Conservation (phyloP, 352 stramenopile genomes). For the Phytophthora kernoviae region DNA sequence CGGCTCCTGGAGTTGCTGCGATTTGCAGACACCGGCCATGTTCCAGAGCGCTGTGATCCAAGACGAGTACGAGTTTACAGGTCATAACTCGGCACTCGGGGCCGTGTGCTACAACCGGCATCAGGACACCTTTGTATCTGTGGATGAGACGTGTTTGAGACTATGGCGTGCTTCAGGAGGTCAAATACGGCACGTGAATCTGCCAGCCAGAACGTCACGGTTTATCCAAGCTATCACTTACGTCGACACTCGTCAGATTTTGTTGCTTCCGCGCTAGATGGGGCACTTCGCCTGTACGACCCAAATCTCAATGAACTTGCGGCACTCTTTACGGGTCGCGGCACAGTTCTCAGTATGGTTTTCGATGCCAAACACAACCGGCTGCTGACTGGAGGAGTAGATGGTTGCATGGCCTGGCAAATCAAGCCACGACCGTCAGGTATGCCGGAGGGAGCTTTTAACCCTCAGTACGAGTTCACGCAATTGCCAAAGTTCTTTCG, state of each 20-base stretch:
- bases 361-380: slow-evolving; percentile 60
- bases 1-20: not conserved
- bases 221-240: slow-evolving; percentile 73
- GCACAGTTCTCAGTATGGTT: slow-evolving; percentile 55
- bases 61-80: slow-evolving; percentile 55
- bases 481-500: slow-evolving; percentile 54
- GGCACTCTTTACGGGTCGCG: slow-evolving; percentile 50
- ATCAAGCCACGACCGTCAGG: slow-evolving; percentile 43
- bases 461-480: slow-evolving; percentile 67
- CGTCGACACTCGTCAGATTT: slow-evolving; percentile 62
- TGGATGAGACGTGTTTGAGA: slow-evolving; percentile 49
- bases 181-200: slow-evolving; percentile 52
- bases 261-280: slow-evolving; percentile 68
- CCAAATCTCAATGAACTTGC: slow-evolving; percentile 59
- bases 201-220: slow-evolving; percentile 54
- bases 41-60: slow-evolving; percentile 76
- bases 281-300: slow-evolving; percentile 69
- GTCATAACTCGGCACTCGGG: slow-evolving; percentile 66
- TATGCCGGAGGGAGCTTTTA: slow-evolving; percentile 44
- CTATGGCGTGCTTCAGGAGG: slow-evolving; percentile 42
- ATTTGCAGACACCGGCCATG: slow-evolving; percentile 29
- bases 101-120: slow-evolving; percentile 72
- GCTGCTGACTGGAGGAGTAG: slow-evolving; percentile 63
- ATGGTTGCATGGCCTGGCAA: slow-evolving; percentile 68
- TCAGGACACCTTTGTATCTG: slow-evolving; percentile 70